A percentile compares a stretch with the other conserved stretches of the same genome.
Evolutionary conservation across 2,329 filamentous ascomycete species (phyloP).

Genomic region (Bretziella fagacearum): DNA sequence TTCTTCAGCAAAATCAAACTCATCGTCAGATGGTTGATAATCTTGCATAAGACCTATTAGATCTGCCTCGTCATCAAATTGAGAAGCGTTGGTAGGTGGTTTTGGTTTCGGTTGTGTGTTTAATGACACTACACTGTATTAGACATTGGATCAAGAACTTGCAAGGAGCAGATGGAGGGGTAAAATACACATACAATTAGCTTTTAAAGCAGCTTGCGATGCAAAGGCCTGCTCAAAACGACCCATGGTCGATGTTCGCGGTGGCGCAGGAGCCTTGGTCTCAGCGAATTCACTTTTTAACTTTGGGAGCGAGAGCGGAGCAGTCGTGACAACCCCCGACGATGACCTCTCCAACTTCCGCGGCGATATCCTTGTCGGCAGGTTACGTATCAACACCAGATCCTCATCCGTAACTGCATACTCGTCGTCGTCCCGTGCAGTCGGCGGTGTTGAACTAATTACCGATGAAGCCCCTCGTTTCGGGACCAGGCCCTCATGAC

Average conservation of each 20-base stretch:
- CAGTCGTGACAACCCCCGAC: background rate
- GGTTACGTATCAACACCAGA: slow-evolving; percentile 7
- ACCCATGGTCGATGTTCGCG: slow-evolving; percentile 4
- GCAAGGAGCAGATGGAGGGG: background rate
- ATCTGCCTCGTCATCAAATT: background rate
- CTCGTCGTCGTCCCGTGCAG: slow-evolving; percentile 16
- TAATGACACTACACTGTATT: background rate
- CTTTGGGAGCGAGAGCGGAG: background rate
- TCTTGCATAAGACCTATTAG: slow-evolving; percentile 27
- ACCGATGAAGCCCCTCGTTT: background rate
- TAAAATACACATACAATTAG: slow-evolving; percentile 4
- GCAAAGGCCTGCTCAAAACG: slow-evolving; percentile 12
- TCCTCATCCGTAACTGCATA: slow-evolving; percentile 14
- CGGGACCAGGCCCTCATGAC: slow-evolving; percentile 14
- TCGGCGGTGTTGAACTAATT: background rate
- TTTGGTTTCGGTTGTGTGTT: background rate
- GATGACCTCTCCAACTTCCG: background rate
- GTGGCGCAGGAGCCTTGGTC: background rate
- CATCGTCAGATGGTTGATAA: slow-evolving; percentile 22
- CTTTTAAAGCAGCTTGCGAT: slow-evolving; percentile 9
- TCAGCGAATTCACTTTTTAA: background rate
- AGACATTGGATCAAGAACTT: background rate
- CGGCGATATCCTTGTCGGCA: slow-evolving; percentile 9
- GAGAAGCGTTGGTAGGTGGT: background rate
- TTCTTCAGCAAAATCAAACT: slow-evolving; percentile 23